Evolutionary conservation across 306 rosid species (phyloP), one percentile per base, ranked within the genome.

Genomic region (Casuarina glauca): DNA sequence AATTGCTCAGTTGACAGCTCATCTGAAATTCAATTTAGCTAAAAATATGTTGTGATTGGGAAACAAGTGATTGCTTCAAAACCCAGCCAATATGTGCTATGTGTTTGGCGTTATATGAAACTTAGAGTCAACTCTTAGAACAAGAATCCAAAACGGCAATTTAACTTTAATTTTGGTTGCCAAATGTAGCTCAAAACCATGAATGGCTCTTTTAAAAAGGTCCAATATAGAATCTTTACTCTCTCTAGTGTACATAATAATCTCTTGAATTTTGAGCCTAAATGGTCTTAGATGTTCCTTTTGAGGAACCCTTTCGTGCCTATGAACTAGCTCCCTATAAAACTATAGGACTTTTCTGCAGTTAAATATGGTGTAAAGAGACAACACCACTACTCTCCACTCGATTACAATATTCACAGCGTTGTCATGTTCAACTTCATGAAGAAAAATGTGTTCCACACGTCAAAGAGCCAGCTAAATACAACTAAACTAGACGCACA

Each of bases 331-430:
- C 26, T 20, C 26, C 26, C 26, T 20, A 20, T 20, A 20, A 20
- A 20, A 20, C 26, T 60, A 2, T 26, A 41, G 38, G 12, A 26
- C 9, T 3, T 42, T 6, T 36, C 8, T 61, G 3, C 51, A 36
- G 49, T 46, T 58, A 58, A 45, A 10, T 46, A 57, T 78, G 9
- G 32, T 32, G 17, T 46, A 19, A 9, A 20, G n/a, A 43, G 60
- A 20, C 46, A 26, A 42, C 17, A 60, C 76, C 44, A 60, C 16
- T 45, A 61, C 77, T 60, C 26, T 43, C 69, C 81, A 60, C 61
- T 51, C n/a, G 26, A 78, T 61, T 46, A 49, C 46, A 72, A 50
- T 72, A 71, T 72, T 36, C 43, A 4, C 48, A 26, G 6, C 63
- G 48, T 64, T 61, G 53, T 60, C 76, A 39, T 58, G 55, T 72